These are phyloP conservation scores for Sonneratia caseolaris DNA, from an alignment of 345 rosid species.

Conservation along the genomic window DNA sequence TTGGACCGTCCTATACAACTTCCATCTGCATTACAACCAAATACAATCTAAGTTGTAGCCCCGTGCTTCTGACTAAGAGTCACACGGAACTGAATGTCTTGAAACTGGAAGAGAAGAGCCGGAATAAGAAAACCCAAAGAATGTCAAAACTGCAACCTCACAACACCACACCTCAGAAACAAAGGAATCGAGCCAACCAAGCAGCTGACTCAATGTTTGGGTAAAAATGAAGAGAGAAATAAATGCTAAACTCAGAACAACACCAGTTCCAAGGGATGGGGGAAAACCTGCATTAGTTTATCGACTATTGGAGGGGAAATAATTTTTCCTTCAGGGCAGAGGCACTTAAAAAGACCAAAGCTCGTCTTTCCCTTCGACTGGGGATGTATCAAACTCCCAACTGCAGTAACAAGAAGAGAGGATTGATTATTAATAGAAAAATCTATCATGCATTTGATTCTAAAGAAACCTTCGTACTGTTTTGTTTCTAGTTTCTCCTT, in stretches of 20 bases:
- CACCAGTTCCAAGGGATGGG: conserved; percentile 2
- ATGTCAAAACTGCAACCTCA: conserved; percentile 37
- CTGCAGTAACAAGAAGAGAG: conserved; percentile 23
- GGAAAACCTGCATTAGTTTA: conserved; percentile 14
- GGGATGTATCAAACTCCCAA: conserved; percentile 18
- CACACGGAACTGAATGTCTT: conserved; percentile 13
- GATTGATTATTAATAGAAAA: not conserved
- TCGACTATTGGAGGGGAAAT: conserved; percentile 14
- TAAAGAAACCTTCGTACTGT: not conserved
- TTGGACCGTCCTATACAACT: conserved; percentile 47
- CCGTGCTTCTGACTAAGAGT: conserved; percentile 19
- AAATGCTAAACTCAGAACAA: conserved; percentile 12
- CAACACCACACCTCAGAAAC: not conserved
- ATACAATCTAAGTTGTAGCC: conserved; percentile 30
- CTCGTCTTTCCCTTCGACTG: conserved; percentile 64
- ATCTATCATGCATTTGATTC: too few species aligned
- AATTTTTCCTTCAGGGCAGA: conserved; percentile 31
- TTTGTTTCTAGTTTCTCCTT: not conserved
- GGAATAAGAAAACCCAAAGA: not conserved
- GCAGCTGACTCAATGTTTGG: conserved; percentile 28
- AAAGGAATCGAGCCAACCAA: conserved; percentile 4
- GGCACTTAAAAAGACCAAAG: conserved; percentile 20
- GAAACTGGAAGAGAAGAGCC: conserved; percentile 3
- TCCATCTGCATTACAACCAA: conserved; percentile 27
- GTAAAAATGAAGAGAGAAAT: conserved; percentile 8